phyloP scores from a whole-genome alignment of 2,329 filamentous ascomycete species.

The Monosporascus sp. region DNA sequence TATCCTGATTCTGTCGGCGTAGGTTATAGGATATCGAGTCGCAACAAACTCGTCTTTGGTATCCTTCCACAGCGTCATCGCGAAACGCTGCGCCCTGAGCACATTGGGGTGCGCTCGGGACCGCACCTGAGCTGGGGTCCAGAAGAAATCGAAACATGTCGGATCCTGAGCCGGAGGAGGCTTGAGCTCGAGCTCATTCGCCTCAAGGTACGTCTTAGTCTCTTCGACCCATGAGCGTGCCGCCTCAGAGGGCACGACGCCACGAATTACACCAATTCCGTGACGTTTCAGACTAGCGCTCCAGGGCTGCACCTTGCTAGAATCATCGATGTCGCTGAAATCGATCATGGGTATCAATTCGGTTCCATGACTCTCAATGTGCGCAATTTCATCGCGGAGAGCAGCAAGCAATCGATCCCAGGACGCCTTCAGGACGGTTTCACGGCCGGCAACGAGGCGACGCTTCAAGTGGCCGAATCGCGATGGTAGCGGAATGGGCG shows the following conservation, averaged over 20 bases:
- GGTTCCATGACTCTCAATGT: conserved; percentile 45
- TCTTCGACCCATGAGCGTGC: conserved; percentile 55
- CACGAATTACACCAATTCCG: conserved; percentile 60
- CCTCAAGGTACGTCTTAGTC: conserved; percentile 53
- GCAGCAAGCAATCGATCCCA: conserved; percentile 50
- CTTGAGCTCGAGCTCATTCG: conserved; percentile 41
- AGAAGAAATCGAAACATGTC: conserved; percentile 69
- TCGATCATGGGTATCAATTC: conserved; percentile 53
- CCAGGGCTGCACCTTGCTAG: conserved; percentile 48
- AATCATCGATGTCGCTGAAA: conserved; percentile 43
- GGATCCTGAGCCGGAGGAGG: conserved; percentile 57
- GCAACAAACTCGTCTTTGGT: conserved; percentile 51
- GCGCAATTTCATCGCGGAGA: conserved; percentile 45
- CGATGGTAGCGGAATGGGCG: conserved; percentile 52
- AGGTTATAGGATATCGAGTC: conserved; percentile 57
- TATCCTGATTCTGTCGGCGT: conserved; percentile 65
- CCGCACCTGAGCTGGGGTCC: conserved; percentile 64
- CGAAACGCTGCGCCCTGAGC: conserved; percentile 58
- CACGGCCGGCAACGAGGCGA: conserved; percentile 48
- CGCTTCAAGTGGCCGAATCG: conserved; percentile 54
- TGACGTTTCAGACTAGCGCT: conserved; percentile 52
- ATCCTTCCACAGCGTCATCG: conserved; percentile 62
- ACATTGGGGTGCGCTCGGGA: conserved; percentile 63
- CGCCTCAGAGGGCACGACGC: conserved; percentile 53
- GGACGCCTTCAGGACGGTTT: conserved; percentile 47